Evolutionary conservation across 2,329 filamentous ascomycete species (phyloP).

Genomic region (Berkeleyomyces basicola): DNA sequence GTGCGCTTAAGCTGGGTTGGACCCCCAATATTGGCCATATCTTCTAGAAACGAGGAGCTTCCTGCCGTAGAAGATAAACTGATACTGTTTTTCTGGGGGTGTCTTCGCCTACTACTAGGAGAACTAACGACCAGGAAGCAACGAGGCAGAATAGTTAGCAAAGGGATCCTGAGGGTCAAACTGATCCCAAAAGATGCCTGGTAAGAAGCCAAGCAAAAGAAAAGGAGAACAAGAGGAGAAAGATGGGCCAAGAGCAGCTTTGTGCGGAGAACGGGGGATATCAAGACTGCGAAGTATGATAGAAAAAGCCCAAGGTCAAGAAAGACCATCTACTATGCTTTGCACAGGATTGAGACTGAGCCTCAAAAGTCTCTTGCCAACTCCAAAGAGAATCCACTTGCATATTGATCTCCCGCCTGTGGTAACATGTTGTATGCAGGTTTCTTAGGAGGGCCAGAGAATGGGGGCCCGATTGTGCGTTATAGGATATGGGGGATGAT

Average conservation of each 20-base stretch:
- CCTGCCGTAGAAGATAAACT: conserved; percentile 45
- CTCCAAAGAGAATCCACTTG: neutral
- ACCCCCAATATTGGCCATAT: conserved; percentile 54
- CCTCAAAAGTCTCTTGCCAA: neutral
- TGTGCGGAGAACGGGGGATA: no score
- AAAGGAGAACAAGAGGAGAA: neutral
- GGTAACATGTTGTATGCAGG: neutral
- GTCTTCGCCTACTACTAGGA: conserved; percentile 33
- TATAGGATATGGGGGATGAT: neutral
- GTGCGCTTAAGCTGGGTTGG: conserved; percentile 50
- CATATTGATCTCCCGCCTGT: neutral
- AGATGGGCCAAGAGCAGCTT: no score
- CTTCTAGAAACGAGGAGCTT: conserved; percentile 48
- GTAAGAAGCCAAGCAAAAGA: neutral
- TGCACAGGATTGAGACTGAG: neutral
- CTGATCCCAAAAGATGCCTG: neutral
- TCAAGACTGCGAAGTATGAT: neutral
- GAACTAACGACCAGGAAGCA: conserved; percentile 40
- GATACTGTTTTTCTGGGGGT: conserved; percentile 33
- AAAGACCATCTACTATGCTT: neutral
- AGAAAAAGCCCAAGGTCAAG: neutral
- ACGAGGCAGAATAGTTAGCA: conserved; percentile 33
- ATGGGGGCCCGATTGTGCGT: neutral
- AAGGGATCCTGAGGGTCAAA: no score
- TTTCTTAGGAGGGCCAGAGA: neutral